Conservation (phyloP, 768 basidiomycete genomes). For the Auricularia sp. region DNA sequence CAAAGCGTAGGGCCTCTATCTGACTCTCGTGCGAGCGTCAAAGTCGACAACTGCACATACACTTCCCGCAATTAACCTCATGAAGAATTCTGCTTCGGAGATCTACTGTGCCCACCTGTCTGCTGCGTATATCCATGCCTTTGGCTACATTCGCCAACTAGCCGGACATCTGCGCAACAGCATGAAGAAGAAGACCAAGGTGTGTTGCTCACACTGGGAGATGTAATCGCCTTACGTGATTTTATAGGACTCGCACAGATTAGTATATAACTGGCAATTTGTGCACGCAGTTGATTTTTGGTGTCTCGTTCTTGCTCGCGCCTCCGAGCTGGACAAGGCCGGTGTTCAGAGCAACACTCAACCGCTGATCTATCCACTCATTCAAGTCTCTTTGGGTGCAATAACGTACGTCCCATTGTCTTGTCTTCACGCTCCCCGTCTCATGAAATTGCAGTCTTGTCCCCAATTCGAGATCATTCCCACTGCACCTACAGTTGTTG, state of each 20-base stretch:
- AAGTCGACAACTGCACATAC: constrained; percentile 82
- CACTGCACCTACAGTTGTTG: constrained; percentile 86
- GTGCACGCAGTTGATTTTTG: constrained; percentile 95
- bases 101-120: constrained; percentile 72
- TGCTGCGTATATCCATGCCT: constrained; percentile 84
- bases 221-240: background rate
- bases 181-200: constrained; percentile 83
- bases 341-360: constrained; percentile 67
- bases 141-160: constrained; percentile 89
- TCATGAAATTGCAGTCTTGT: constrained; percentile 50
- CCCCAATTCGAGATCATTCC: constrained; percentile 84
- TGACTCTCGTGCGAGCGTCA: constrained; percentile 71
- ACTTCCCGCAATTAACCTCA: constrained; percentile 83
- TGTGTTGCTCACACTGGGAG: constrained; percentile 18
- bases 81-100: constrained; percentile 97
- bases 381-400: constrained; percentile 88
- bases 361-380: constrained; percentile 88
- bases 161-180: constrained; percentile 87
- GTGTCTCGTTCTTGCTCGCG: constrained; percentile 75
- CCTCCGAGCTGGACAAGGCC: constrained; percentile 52
- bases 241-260: constrained; percentile 74
- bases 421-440: background rate
- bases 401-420: constrained; percentile 56
- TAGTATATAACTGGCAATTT: constrained; percentile 99
- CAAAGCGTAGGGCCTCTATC: constrained; percentile 64